Conservation (phyloP, 345 rosid species). For the Aquilaria sinensis region DNA sequence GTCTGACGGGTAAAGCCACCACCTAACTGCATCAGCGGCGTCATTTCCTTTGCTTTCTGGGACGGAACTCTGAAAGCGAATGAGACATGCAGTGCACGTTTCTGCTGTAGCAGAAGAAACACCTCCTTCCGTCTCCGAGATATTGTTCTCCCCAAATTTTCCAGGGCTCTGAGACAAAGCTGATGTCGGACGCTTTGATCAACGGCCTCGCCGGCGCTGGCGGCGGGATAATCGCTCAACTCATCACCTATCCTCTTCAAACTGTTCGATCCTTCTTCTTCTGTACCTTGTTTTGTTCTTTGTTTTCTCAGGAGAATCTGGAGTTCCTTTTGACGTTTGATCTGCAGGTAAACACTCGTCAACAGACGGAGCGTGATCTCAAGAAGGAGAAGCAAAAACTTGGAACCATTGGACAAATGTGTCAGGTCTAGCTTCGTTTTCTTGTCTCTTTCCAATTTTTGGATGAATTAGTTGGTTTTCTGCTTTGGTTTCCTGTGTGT, state of each 20-base stretch:
- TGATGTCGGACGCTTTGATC: constrained; percentile 95
- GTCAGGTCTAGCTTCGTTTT: constrained; percentile 45
- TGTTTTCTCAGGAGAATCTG: neutral
- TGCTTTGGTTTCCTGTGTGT: neutral
- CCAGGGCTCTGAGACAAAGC: neutral
- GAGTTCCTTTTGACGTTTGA: constrained; percentile 2
- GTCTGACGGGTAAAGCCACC: too few species aligned
- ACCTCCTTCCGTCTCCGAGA: neutral
- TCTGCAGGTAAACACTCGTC: constrained; percentile 86
- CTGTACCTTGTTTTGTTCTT: neutral
- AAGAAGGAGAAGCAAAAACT: constrained; percentile 70
- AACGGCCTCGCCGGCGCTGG: constrained; percentile 96
- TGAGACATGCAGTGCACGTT: neutral
- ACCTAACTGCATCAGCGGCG: too few species aligned
- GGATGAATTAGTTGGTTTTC: neutral
- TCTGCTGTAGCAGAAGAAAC: constrained; percentile 16
- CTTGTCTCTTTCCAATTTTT: neutral
- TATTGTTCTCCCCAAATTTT: neutral
- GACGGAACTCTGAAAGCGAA: constrained; percentile 15
- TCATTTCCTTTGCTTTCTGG: constrained; percentile 8
- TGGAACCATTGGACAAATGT: constrained; percentile 73
- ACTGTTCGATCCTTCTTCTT: constrained; percentile 40
- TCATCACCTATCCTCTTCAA: constrained; percentile 92
- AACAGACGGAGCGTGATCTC: constrained; percentile 90
- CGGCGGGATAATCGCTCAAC: constrained; percentile 97